A percentile compares a stretch with the other conserved stretches of the same genome.
phyloP scores from a whole-genome alignment of 139 green algal species.

The Chlamydomonas incerta region DNA sequence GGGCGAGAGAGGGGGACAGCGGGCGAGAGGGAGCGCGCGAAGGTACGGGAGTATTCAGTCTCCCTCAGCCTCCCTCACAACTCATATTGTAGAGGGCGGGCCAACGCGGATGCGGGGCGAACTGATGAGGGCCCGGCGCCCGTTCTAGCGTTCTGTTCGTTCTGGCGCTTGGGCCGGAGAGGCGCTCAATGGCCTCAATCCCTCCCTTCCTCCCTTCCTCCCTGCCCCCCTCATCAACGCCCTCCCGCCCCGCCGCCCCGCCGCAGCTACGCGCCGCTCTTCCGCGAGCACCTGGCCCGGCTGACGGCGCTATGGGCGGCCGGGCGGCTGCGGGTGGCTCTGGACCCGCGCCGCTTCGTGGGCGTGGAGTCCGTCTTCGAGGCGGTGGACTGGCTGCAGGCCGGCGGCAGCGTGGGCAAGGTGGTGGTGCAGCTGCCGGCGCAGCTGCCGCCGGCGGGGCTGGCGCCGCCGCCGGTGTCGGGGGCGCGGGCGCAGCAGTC shows the following conservation, averaged over 20 bases:
- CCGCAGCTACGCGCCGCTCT: constrained; percentile 38
- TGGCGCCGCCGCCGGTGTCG: background rate
- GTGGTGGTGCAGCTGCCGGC: constrained; percentile 70
- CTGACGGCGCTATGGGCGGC: constrained; percentile 49
- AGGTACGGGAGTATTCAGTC: too few species aligned
- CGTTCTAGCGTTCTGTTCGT: too few species aligned
- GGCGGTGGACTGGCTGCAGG: constrained; percentile 82
- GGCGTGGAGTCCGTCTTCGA: constrained; percentile 73
- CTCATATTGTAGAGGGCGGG: too few species aligned
- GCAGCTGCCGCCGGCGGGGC: constrained; percentile 34
- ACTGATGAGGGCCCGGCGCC: too few species aligned
- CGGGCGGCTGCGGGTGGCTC: constrained; percentile 61
- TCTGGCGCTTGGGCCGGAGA: too few species aligned
- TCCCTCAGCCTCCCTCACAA: too few species aligned
- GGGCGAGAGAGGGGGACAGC: background rate
- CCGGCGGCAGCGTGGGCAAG: constrained; percentile 83
- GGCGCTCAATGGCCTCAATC: too few species aligned
- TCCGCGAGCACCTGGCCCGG: constrained; percentile 56
- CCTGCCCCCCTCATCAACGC: background rate
- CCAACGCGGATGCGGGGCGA: too few species aligned
- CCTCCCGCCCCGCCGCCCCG: background rate
- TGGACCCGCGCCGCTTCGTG: constrained; percentile 60
- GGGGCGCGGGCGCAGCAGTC: background rate
- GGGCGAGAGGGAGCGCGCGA: too few species aligned
- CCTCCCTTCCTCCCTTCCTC: too few species aligned